Base-by-base conservation (phyloP, 108 stramenopile genomes). In the Skeletonema grethae region DNA sequence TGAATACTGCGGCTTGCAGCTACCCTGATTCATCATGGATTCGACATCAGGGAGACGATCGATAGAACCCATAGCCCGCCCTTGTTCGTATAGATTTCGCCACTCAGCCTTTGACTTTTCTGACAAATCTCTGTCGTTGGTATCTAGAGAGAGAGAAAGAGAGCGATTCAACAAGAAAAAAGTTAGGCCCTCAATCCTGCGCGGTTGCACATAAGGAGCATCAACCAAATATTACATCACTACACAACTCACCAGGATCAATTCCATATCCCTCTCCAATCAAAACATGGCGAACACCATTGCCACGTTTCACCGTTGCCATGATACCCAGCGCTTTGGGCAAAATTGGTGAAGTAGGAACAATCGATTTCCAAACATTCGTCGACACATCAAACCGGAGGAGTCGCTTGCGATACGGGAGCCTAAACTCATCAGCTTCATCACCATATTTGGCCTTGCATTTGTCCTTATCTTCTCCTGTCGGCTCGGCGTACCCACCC, bases 301-400 rank as follows among this genome's bases (percentile, higher is more conserved):
- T 35, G 3, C 20, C 61, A 55, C 55, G 7, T 61, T 38, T 69
- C 5, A 69, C 15, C 13, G 9, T 61, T 5, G 58, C 57, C 10
- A 28, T 61, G 61, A 69, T 57, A 12, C 60, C 60, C 15, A 61
- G 69, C 5, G 69, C 69, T 13, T 70, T 70, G 25, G 69, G 69
- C 13, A 70, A 31, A 25, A 70, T 25, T 12, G n/a, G 20, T 7
- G 69, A 41, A 1, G 69, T 70, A 15, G 69, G 10, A 24, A 41
- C 8, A 4, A 70, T 5, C n/a, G 39, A 24, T n/a, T 60, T 69
- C 58, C 58, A 69, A 8, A 62, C 67, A 11, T 61, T 62, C 2
- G 67, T 69, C 31, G 16, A 4, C 31, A 46, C 13, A 41, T 69
- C 36, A 69, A 69, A 69, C 3, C 67, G 58, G 7, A 69, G 36